Evolutionary conservation across 805 yeast genomes (phyloP).

Genomic region (Lipomyces mesembrius): DNA sequence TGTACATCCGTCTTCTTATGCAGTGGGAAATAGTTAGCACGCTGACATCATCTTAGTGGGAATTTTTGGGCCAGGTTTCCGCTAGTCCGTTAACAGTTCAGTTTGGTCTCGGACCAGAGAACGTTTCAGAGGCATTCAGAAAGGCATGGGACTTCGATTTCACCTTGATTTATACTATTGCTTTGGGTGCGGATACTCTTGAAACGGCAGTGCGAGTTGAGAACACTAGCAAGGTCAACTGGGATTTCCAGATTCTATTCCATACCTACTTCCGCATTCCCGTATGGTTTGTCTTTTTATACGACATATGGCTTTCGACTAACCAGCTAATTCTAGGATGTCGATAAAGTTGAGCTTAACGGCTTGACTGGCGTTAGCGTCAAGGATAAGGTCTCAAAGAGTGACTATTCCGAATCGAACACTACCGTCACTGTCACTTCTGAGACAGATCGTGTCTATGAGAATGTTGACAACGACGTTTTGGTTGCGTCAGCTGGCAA

Average conservation of each 20-base stretch:
- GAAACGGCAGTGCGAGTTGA: slow-evolving; percentile 74
- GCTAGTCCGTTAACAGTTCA: slow-evolving; percentile 78
- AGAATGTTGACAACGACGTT: slow-evolving; percentile 58
- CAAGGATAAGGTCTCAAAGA: slow-evolving; percentile 73
- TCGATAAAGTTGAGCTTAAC: slow-evolving; percentile 74
- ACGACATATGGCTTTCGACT: background rate
- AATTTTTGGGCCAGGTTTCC: slow-evolving; percentile 82
- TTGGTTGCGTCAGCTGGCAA: slow-evolving; percentile 73
- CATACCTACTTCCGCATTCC: slow-evolving; percentile 81
- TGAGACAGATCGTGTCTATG: slow-evolving; percentile 86
- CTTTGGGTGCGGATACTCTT: slow-evolving; percentile 61
- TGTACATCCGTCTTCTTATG: slow-evolving; percentile 16
- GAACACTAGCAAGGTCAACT: slow-evolving; percentile 66
- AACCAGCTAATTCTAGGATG: slow-evolving; percentile 52
- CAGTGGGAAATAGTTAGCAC: background rate
- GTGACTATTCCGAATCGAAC: slow-evolving; percentile 47
- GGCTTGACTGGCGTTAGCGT: slow-evolving; percentile 76
- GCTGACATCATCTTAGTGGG: slow-evolving; percentile 59
- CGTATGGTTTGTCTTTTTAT: slow-evolving; percentile 6
- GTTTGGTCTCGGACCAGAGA: slow-evolving; percentile 88
- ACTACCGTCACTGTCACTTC: slow-evolving; percentile 45
- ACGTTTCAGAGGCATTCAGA: slow-evolving; percentile 65
- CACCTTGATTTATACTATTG: slow-evolving; percentile 72
- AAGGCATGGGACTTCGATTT: slow-evolving; percentile 73
- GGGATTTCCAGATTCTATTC: slow-evolving; percentile 92